These are phyloP conservation scores for Umbelopsis isabellina DNA, from an alignment of 192 early-diverging fungal genomes.

Conservation along the genomic window DNA sequence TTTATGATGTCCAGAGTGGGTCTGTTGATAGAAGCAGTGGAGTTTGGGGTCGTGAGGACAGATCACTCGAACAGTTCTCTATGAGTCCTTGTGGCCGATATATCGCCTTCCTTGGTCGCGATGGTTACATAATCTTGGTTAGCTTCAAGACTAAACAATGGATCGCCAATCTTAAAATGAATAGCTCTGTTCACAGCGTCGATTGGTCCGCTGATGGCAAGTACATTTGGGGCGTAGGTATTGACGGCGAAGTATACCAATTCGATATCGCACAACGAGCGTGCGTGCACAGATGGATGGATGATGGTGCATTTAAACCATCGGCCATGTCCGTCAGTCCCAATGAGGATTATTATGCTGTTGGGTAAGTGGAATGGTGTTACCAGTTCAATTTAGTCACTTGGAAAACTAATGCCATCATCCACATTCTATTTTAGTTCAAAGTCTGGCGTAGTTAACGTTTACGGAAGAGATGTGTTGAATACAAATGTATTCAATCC, in stretches of 20 bases:
- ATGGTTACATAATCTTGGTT: slow-evolving; percentile 85
- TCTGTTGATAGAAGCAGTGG: slow-evolving; percentile 68
- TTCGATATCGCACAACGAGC: slow-evolving; percentile 80
- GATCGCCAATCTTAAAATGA: slow-evolving; percentile 90
- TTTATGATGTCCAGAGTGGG: slow-evolving; percentile 82
- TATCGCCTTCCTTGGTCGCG: slow-evolving; percentile 77
- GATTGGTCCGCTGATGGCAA: slow-evolving; percentile 82
- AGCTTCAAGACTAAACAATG: slow-evolving; percentile 82
- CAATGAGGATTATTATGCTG: slow-evolving; percentile 78
- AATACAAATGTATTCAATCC: slow-evolving; percentile 47
- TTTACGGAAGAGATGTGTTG: slow-evolving; percentile 72
- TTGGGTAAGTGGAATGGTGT: slow-evolving; percentile 64
- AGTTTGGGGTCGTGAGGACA: slow-evolving; percentile 78
- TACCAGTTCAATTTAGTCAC: not conserved
- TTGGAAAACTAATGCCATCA: slow-evolving; percentile 6
- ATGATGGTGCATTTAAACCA: slow-evolving; percentile 82
- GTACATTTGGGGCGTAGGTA: slow-evolving; percentile 76
- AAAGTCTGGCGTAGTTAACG: slow-evolving; percentile 85
- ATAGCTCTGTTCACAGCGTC: slow-evolving; percentile 70
- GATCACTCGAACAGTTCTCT: slow-evolving; percentile 70
- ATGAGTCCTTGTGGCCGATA: slow-evolving; percentile 73
- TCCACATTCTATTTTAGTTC: slow-evolving; percentile 61
- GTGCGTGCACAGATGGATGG: slow-evolving; percentile 79
- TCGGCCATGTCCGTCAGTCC: slow-evolving; percentile 71
- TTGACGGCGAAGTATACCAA: slow-evolving; percentile 86